Percentiles rank a stretch among this genome's conserved stretches.
Evolutionary conservation across 345 rosid genomes (phyloP).

Genomic region (Eucalyptus regnans): DNA sequence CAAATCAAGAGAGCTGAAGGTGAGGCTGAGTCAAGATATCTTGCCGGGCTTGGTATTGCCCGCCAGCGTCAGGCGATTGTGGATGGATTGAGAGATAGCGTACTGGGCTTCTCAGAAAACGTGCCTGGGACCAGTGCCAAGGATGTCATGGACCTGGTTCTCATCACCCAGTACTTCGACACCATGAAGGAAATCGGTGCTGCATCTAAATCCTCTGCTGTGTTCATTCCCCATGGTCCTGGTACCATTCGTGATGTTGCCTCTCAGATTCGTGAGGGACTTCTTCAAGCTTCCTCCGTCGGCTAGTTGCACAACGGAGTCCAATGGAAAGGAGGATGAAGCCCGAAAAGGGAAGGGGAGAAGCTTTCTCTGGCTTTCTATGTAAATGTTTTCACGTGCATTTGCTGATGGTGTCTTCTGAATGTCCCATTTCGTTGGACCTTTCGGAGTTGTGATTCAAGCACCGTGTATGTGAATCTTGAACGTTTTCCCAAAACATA

Average conservation of each 20-base stretch:
- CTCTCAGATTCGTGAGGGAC: conserved; percentile 11
- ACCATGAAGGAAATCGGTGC: conserved; percentile 14
- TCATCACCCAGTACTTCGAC: conserved; percentile 9
- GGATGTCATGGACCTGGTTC: conserved; percentile 17
- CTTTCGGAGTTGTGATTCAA: not conserved
- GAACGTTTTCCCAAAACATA: not conserved
- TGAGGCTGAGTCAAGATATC: conserved; percentile 12
- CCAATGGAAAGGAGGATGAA: not conserved
- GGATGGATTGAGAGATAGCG: conserved; percentile 15
- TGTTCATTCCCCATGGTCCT: conserved; percentile 14
- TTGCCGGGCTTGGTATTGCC: conserved; percentile 10
- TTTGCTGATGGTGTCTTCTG: not conserved
- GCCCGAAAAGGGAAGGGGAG: not conserved
- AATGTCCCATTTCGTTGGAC: not conserved
- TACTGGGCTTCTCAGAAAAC: conserved; percentile 10
- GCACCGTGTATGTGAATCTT: not conserved
- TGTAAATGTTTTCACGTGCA: not conserved
- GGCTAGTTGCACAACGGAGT: not conserved
- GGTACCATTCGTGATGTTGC: conserved; percentile 10
- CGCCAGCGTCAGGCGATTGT: conserved; percentile 16
- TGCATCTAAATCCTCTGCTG: conserved; percentile 3
- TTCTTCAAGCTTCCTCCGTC: conserved; percentile 1
- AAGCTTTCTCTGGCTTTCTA: not conserved
- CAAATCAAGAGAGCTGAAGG: conserved; percentile 18
- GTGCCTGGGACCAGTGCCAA: conserved; percentile 7